Evolutionary conservation across 306 rosid species (phyloP), one percentile per base, ranked within the genome.

Genomic region (Rosa rugosa): DNA sequence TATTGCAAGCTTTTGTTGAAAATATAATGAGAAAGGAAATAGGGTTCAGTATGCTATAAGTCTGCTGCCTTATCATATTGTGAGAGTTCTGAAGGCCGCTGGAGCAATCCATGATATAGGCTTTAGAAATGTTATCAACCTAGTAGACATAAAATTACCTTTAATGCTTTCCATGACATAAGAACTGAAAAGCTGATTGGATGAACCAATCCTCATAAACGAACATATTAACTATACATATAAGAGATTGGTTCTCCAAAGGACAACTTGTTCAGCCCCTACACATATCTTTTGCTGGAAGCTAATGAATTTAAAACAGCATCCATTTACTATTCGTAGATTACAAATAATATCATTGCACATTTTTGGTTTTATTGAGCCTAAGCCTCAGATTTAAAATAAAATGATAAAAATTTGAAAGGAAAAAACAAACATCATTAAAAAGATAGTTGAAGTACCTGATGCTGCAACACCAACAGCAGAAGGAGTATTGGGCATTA

Each of bases 401-500:
- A 23, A 57, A 54, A 57, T 9, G 14, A 23, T 31, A 57, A 16
- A 8, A 27, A 36, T 73, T 31, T n/a, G 2, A 27, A 42, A 41
- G 14, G 4, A 41, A 42, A 2, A 44, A 31, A 31, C 2, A 31
- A 31, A 0, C 11, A 53, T 62, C 40, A 47, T 1, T n/a, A 53
- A 36, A 63, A 51, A 18, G 31, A 69, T 13, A 59, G 27, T 20
- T 20, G 41, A 47, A 79, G 53, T 83, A 94, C 97, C 96, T 85
- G 91, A 83, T 41, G 98, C 96, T 67, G 92, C 97, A 81, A 84
- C 84, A 31, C 97, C 93, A 40, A 94, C 94, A 68, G 96, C 87
- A 53, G 94, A 90, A 11, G 98, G 90, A 64, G 98, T 92, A 63
- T 89, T 94, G 66, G 98, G 98, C 89, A 90, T 87, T 53, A 94